Evolutionary conservation across 805 yeast genomes (phyloP).

Genomic region (Saitoella complicata): DNA sequence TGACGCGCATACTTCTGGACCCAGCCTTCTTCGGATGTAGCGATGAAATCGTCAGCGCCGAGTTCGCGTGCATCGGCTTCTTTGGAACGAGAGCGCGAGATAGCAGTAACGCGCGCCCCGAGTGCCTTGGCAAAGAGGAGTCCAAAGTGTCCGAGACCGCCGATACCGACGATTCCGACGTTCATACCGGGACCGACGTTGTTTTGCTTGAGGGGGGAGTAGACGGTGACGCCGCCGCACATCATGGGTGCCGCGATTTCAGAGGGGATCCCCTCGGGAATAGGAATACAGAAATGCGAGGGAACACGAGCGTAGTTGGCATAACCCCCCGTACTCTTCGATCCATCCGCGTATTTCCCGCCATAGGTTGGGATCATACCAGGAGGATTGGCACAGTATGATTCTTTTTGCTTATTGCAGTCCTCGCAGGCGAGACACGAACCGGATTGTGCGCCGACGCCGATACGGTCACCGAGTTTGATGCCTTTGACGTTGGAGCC

Average conservation of each 20-base stretch:
- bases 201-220: conserved; percentile 40
- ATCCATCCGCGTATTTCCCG: conserved; percentile 13
- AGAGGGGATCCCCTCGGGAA: conserved; percentile 39
- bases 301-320: conserved; percentile 43
- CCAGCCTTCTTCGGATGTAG: conserved; percentile 28
- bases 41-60: conserved; percentile 41
- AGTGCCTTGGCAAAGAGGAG: conserved; percentile 42
- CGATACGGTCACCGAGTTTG: conserved; percentile 60
- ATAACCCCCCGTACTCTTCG: conserved; percentile 39
- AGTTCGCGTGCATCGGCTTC: conserved; percentile 35
- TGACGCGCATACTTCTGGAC: conserved; percentile 17
- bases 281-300: conserved; percentile 45
- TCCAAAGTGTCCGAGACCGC: conserved; percentile 56
- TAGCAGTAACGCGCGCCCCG: conserved; percentile 46
- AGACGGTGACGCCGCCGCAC: conserved; percentile 67
- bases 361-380: conserved; percentile 36
- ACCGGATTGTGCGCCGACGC: conserved; percentile 55
- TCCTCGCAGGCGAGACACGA: conserved; percentile 45
- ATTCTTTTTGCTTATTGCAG: conserved; percentile 40
- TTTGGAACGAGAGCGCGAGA: conserved; percentile 36
- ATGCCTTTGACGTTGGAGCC: conserved; percentile 39
- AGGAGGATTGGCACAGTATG: conserved; percentile 30
- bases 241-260: conserved; percentile 52
- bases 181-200: conserved; percentile 34
- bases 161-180: conserved; percentile 48